Conservation (phyloP, 148 eudicot species). For the Rheum nobile region DNA sequence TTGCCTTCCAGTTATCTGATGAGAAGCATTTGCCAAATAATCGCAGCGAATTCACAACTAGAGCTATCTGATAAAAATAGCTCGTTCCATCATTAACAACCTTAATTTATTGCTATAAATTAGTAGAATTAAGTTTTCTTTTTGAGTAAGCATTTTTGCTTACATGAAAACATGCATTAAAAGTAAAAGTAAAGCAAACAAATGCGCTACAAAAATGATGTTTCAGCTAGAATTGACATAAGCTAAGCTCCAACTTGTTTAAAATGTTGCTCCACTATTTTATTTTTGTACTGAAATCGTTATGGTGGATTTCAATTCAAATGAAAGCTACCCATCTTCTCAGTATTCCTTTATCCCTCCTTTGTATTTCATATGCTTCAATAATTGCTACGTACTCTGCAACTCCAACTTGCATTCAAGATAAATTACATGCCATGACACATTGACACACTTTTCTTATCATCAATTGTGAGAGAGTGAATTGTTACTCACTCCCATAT, state of each 20-base stretch:
- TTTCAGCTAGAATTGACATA: background rate
- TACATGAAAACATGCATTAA: background rate
- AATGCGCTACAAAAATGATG: background rate
- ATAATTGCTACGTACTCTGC: background rate
- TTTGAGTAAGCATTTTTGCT: background rate
- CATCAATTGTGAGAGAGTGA: background rate
- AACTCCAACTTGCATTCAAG: background rate
- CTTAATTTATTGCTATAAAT: no score
- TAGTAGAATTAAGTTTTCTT: no score
- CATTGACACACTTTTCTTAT: background rate
- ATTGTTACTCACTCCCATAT: background rate
- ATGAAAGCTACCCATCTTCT: background rate
- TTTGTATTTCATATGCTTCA: background rate
- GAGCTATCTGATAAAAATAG: no score
- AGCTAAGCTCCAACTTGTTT: background rate
- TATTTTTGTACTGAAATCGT: background rate
- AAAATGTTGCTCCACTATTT: background rate
- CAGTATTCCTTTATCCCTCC: background rate
- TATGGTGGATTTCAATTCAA: background rate
- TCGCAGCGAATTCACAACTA: no score
- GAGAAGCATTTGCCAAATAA: no score
- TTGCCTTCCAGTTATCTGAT: no score
- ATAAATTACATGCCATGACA: background rate
- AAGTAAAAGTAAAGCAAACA: background rate
- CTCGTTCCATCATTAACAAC: no score